These are phyloP conservation scores for Starmera dryadoides DNA, from an alignment of 805 yeast species.

Conservation along the genomic window DNA sequence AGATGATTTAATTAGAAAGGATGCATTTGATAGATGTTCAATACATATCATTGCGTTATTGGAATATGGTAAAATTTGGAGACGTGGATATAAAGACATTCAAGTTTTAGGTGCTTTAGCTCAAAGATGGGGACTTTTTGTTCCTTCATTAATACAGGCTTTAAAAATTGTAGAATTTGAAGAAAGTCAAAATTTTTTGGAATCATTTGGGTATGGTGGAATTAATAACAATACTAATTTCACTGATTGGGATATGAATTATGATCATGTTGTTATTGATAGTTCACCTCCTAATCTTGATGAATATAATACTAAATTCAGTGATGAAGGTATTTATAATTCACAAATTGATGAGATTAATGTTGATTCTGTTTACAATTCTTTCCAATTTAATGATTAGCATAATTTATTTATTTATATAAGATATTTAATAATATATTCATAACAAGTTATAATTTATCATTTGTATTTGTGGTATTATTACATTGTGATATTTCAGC, in stretches of 20 bases:
- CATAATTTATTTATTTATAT: too few relatives aligned
- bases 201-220: conserved; percentile 1
- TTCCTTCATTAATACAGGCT: neutral
- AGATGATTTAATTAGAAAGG: conserved; percentile 12
- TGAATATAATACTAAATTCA: too few relatives aligned
- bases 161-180: neutral
- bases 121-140: conserved; percentile 16
- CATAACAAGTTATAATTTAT: too few relatives aligned
- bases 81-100: conserved; percentile 23
- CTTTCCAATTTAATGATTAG: too few relatives aligned
- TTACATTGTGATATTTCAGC: too few relatives aligned
- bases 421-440: too few relatives aligned
- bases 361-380: neutral
- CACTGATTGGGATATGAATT: too few relatives aligned
- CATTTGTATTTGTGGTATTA: too few relatives aligned
- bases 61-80: conserved; percentile 21
- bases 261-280: too few relatives aligned
- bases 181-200: neutral
- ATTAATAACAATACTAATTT: neutral
- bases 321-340: neutral
- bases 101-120: conserved; percentile 19
- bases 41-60: conserved; percentile 17
- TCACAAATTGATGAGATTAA: neutral
- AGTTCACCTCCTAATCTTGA: too few relatives aligned
- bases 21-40: conserved; percentile 13